Evolutionary conservation across 208 protist genomes (phyloP).

Genomic region (Leishmania braziliensis): DNA sequence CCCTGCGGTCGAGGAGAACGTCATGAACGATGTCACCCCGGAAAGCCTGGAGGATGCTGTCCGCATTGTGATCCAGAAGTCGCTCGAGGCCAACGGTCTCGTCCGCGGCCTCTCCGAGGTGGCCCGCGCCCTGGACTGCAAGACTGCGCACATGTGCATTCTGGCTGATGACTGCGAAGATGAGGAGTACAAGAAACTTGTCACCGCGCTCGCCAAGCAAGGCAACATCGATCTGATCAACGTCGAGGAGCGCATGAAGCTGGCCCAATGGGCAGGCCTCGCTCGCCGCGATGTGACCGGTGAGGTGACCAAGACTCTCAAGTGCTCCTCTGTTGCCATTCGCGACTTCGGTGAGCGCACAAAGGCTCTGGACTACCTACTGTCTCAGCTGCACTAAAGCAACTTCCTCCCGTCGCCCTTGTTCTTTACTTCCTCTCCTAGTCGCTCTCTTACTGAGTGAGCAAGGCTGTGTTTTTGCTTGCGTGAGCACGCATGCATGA

Average conservation of each 20-base stretch:
- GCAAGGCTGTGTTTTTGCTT: neutral
- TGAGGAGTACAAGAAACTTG: slow-evolving; percentile 92
- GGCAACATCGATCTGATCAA: slow-evolving; percentile 88
- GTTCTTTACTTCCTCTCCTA: neutral
- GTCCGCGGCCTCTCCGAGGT: slow-evolving; percentile 89
- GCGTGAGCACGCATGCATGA: neutral
- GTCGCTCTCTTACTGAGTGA: slow-evolving; percentile 17
- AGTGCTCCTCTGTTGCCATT: slow-evolving; percentile 90
- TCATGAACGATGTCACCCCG: slow-evolving; percentile 66
- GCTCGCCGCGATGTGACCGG: slow-evolving; percentile 51
- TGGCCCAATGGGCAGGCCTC: slow-evolving; percentile 84
- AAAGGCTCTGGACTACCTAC: slow-evolving; percentile 82
- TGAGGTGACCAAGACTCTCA: slow-evolving; percentile 82
- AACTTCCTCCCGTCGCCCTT: slow-evolving; percentile 6
- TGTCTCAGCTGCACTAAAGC: slow-evolving; percentile 65
- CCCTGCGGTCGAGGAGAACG: slow-evolving; percentile 56
- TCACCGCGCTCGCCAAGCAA: slow-evolving; percentile 82
- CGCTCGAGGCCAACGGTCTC: slow-evolving; percentile 88
- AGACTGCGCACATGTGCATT: slow-evolving; percentile 85
- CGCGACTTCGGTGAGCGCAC: slow-evolving; percentile 90
- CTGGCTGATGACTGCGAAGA: slow-evolving; percentile 93
- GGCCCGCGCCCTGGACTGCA: slow-evolving; percentile 83
- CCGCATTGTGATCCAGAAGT: slow-evolving; percentile 86
- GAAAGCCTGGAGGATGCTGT: slow-evolving; percentile 85
- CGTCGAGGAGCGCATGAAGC: slow-evolving; percentile 84